These are phyloP conservation scores for Cladosporium sp. DNA, from an alignment of 2,329 filamentous ascomycete species.

Conservation along the genomic window DNA sequence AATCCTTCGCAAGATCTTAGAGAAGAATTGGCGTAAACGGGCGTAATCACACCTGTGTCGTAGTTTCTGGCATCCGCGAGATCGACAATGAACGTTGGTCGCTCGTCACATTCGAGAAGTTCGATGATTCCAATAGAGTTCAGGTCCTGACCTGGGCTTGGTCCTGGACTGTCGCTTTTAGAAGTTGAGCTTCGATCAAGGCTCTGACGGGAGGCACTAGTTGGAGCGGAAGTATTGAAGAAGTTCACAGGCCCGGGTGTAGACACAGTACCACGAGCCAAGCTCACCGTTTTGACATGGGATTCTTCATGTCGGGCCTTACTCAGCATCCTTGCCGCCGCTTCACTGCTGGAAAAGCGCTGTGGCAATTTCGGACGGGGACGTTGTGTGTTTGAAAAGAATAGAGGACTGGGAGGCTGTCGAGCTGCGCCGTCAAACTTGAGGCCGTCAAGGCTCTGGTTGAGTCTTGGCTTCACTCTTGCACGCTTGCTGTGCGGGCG, in stretches of 20 bases:
- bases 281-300: slow-evolving; percentile 49
- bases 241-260: slow-evolving; percentile 35
- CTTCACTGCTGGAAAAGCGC: slow-evolving; percentile 56
- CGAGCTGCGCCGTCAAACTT: slow-evolving; percentile 16
- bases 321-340: slow-evolving; percentile 55
- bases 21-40: slow-evolving; percentile 66
- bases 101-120: slow-evolving; percentile 69
- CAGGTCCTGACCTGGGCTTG: slow-evolving; percentile 49
- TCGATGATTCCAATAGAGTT: slow-evolving; percentile 65
- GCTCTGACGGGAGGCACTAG: slow-evolving; percentile 42
- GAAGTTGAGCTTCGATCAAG: slow-evolving; percentile 27
- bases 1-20: slow-evolving; percentile 56
- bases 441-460: slow-evolving; percentile 22
- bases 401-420: slow-evolving; percentile 47
- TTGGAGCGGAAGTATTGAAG: not conserved
- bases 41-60: slow-evolving; percentile 51
- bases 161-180: slow-evolving; percentile 24
- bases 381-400: slow-evolving; percentile 46
- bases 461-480: slow-evolving; percentile 17
- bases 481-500: slow-evolving; percentile 16
- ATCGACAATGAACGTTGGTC: slow-evolving; percentile 74
- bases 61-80: slow-evolving; percentile 56
- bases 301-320: slow-evolving; percentile 47
- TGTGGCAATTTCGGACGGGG: slow-evolving; percentile 43
- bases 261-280: slow-evolving; percentile 44